Evolutionary conservation across 164 flowering plant species (phyloP).

Genomic region (Litsea cubeba): DNA sequence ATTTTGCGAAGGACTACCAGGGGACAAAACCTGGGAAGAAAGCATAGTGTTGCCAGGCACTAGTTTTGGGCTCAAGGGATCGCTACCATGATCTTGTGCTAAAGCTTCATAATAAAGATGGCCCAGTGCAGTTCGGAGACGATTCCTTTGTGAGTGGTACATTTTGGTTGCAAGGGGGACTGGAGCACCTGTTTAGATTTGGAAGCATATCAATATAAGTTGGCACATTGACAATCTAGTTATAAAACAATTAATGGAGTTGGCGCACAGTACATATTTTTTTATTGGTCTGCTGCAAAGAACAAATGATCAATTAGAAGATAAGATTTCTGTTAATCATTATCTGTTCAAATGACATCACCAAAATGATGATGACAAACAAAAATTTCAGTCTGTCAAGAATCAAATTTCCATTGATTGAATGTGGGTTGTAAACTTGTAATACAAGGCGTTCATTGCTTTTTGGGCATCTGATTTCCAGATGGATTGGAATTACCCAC

Average conservation of each 20-base stretch:
- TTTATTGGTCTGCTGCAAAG: too few relatives aligned
- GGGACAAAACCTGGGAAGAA: conserved; percentile 27
- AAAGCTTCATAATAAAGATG: conserved; percentile 41
- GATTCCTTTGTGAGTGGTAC: conserved; percentile 56
- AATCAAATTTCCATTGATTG: too few relatives aligned
- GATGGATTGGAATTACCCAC: too few relatives aligned
- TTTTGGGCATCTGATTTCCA: too few relatives aligned
- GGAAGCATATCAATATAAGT: not conserved
- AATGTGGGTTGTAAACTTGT: too few relatives aligned
- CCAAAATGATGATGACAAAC: too few relatives aligned
- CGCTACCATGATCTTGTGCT: conserved; percentile 23
- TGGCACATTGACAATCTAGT: not conserved
- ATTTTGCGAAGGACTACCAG: conserved; percentile 21
- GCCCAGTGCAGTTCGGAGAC: conserved; percentile 49
- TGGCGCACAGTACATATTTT: not conserved
- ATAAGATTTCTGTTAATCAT: too few relatives aligned
- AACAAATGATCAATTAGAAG: not conserved
- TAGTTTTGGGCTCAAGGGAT: conserved; percentile 21
- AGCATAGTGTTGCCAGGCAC: conserved; percentile 18
- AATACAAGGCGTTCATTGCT: too few relatives aligned
- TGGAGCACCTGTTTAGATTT: conserved; percentile 43
- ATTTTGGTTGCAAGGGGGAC: conserved; percentile 77
- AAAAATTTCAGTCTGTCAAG: too few relatives aligned
- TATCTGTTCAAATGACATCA: too few relatives aligned
- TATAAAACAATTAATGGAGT: not conserved